Base-by-base conservation (phyloP, 2,329 filamentous ascomycete genomes). In the Penicillium fuscoglaucum region DNA sequence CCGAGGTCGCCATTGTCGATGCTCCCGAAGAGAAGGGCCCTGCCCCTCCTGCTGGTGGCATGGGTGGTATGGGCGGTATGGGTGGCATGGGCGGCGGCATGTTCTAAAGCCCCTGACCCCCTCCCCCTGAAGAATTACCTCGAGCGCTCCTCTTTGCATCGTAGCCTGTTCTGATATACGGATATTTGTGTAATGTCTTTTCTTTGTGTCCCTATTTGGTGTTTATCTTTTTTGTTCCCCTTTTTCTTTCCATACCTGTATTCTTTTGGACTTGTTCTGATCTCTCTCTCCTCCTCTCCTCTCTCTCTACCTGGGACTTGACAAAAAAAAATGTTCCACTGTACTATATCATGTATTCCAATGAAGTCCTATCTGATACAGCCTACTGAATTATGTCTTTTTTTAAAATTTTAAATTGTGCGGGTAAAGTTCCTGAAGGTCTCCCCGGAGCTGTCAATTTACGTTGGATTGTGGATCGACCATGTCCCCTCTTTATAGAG, bases 1-100 rank as follows among this genome's bases (percentile, higher is more conserved):
- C 95, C 61, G 95, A 99, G 82, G 95, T 98, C 58, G 93, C 95
- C 67, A 96, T 99, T 65, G 93, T 97, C 52, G 95, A 99, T 77
- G 95, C 93, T 54, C 85, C 91, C 54, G 93, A 98, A 78, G 93
- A 97, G 78, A 97, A 97, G 89, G 84, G 74, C 47, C 75, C 86
- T 70, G 81, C 83, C 61, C 79, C 82, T 63, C 76, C 79, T 58
- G 73, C 69, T 55, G 78, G 76, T 61, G 80, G 78, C 58, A 77
- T 76, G 62, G 80, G 80, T 53, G 81, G 81, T 39, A 83, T 82
- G 77, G 82, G 81, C 40, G 83, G 82, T 59, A 83, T 83, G 80
- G 86, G 86, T 48, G 87, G 85, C 62, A 87, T 87, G 84, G 79
- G 79, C 41, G 79, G 79, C 47, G 86, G 85, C 66, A 90, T 90